These are phyloP conservation scores for Aspergillus sp. DNA, from an alignment of 2,329 filamentous ascomycete species.

Conservation along the genomic window DNA sequence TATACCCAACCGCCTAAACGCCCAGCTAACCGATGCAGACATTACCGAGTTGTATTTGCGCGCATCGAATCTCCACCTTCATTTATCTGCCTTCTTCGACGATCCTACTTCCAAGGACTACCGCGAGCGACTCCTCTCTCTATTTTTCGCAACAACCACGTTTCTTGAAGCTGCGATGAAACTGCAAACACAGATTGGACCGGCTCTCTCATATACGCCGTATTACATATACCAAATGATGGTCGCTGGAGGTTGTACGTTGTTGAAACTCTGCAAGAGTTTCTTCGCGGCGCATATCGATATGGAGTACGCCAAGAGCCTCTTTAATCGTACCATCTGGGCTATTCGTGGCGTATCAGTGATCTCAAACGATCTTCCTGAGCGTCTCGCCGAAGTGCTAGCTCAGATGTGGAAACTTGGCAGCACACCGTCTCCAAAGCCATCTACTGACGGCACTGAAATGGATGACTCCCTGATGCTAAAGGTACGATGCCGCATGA, in stretches of 20 bases:
- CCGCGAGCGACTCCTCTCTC: constrained; percentile 43
- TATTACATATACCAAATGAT: constrained; percentile 69
- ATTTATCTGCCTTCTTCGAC: constrained; percentile 52
- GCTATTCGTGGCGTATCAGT: constrained; percentile 62
- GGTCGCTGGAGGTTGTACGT: constrained; percentile 62
- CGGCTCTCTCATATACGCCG: constrained; percentile 53
- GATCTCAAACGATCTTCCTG: constrained; percentile 61
- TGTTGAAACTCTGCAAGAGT: constrained; percentile 66
- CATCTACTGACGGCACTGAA: constrained; percentile 27
- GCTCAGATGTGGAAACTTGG: constrained; percentile 64
- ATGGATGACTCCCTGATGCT: constrained; percentile 54
- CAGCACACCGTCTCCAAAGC: constrained; percentile 30
- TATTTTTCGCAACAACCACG: constrained; percentile 47
- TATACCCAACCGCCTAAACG: neutral
- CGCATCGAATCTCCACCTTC: constrained; percentile 48
- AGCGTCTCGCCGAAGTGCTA: constrained; percentile 64
- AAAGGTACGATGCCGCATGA: constrained; percentile 66
- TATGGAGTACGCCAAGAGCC: constrained; percentile 53
- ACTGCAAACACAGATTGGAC: constrained; percentile 44
- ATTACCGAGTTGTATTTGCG: constrained; percentile 50
- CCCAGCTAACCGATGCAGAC: constrained; percentile 22
- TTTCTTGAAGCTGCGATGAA: constrained; percentile 50
- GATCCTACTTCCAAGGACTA: constrained; percentile 48
- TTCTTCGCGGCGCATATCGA: constrained; percentile 61
- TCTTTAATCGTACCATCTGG: constrained; percentile 61